A percentile compares a stretch with the other conserved stretches of the same genome.
These are phyloP conservation scores for Xylaria sp. DNA, from an alignment of 2,329 filamentous ascomycete species.

Conservation along the genomic window DNA sequence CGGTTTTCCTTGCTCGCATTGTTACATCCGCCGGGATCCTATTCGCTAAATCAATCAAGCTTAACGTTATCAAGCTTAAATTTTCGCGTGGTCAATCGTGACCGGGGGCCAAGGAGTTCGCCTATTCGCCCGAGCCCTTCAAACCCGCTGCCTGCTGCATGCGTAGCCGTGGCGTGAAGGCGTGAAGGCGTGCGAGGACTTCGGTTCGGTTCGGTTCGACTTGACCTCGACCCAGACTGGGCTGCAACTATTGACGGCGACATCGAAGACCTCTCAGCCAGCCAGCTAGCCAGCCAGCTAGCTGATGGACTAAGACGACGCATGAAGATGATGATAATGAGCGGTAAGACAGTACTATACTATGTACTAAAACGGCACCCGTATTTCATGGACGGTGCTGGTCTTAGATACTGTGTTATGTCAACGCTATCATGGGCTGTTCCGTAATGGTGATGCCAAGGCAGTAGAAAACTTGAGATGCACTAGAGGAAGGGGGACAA, in stretches of 20 bases:
- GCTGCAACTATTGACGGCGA: constrained; percentile 10
- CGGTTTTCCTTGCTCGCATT: constrained; percentile 25
- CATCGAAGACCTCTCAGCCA: neutral
- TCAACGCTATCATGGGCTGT: constrained; percentile 7
- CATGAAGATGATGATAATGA: neutral
- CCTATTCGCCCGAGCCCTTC: constrained; percentile 9
- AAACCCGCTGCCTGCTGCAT: neutral
- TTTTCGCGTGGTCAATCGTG: constrained; percentile 27
- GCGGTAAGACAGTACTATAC: neutral
- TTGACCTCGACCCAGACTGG: constrained; percentile 9
- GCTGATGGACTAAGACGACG: too few species aligned
- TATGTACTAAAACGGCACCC: neutral
- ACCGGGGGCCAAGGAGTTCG: constrained; percentile 7
- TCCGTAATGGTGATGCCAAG: constrained; percentile 29
- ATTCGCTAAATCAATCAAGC: constrained; percentile 35
- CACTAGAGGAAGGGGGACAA: constrained; percentile 14
- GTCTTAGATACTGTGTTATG: neutral
- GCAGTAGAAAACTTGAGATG: constrained; percentile 11
- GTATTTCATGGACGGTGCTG: constrained; percentile 1
- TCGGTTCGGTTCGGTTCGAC: neutral
- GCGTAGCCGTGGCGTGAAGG: constrained; percentile 12
- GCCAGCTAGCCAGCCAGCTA: neutral
- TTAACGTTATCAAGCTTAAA: constrained; percentile 36
- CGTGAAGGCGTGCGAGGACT: neutral
- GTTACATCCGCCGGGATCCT: constrained; percentile 30